phyloP scores from a whole-genome alignment of 2,329 filamentous ascomycete genomes.

The Paecilomyces formosus region DNA sequence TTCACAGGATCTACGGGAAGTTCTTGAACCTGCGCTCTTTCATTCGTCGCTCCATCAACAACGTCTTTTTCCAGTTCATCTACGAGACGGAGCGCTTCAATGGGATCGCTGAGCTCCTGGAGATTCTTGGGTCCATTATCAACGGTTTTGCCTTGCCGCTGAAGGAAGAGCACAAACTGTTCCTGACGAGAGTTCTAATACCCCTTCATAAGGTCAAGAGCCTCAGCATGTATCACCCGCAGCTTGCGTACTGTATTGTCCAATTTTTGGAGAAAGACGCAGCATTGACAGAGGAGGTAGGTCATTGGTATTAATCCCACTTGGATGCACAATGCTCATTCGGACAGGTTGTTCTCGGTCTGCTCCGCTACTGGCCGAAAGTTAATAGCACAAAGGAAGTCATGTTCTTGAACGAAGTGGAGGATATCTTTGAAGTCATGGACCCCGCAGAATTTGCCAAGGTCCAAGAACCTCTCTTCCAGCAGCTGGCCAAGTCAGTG shows the following conservation, averaged over 20 bases:
- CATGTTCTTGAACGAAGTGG: slow-evolving; percentile 98
- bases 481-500: slow-evolving; percentile 94
- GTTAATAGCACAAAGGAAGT: slow-evolving; percentile 99
- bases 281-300: slow-evolving; percentile 88
- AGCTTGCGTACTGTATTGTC: slow-evolving; percentile 96
- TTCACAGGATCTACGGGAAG: slow-evolving; percentile 97
- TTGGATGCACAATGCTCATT: neutral
- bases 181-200: slow-evolving; percentile 85
- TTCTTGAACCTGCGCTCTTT: slow-evolving; percentile 96
- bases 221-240: slow-evolving; percentile 98
- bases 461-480: slow-evolving; percentile 95
- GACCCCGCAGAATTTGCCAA: slow-evolving; percentile 97
- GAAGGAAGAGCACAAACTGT: slow-evolving; percentile 98
- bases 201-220: slow-evolving; percentile 98
- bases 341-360: slow-evolving; percentile 77
- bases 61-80: slow-evolving; percentile 99
- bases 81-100: slow-evolving; percentile 99
- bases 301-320: slow-evolving; percentile 14
- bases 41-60: slow-evolving; percentile 97
- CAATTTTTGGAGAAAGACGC: slow-evolving; percentile 98
- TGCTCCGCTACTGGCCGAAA: slow-evolving; percentile 97
- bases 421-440: slow-evolving; percentile 99
- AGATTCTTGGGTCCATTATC: slow-evolving; percentile 97
- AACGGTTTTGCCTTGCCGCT: slow-evolving; percentile 94
- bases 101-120: slow-evolving; percentile 89